phyloP scores from a whole-genome alignment of 768 basidiomycete species.

The Trametes cingulata region DNA sequence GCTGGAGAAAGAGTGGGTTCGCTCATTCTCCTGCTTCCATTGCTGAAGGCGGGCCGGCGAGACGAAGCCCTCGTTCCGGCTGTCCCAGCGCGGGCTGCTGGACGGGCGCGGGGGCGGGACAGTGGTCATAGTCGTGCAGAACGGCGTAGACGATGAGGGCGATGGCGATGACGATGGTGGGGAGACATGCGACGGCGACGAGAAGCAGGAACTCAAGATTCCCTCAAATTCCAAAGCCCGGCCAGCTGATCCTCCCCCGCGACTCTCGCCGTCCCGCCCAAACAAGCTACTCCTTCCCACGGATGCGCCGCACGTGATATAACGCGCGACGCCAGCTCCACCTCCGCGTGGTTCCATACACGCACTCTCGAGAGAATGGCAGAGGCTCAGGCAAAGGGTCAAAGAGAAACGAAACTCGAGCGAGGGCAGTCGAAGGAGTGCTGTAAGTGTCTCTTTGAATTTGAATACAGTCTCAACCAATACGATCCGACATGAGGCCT shows the following conservation, averaged over 20 bases:
- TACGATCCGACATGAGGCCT: no score
- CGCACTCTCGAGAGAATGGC: not conserved
- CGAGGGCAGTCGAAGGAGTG: no score
- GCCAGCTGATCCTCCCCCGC: conserved; percentile 1
- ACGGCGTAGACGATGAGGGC: not conserved
- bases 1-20: conserved; percentile 24
- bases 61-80: conserved; percentile 38
- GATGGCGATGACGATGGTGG: conserved; percentile 7
- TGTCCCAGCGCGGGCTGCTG: conserved; percentile 39
- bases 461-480: no score
- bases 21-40: conserved; percentile 33
- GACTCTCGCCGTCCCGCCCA: not conserved
- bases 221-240: conserved; percentile 11
- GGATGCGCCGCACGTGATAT: not conserved
- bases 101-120: conserved; percentile 17
- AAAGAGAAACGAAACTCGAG: no score
- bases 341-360: not conserved
- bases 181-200: conserved; percentile 9
- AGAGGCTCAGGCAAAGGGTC: no score
- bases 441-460: no score
- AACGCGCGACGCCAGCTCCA: not conserved
- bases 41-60: conserved; percentile 38
- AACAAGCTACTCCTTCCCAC: not conserved
- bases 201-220: conserved; percentile 9
- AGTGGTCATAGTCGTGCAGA: conserved; percentile 20